Conservation (phyloP, 1,139 yeast species). For the Pichia sp. region DNA sequence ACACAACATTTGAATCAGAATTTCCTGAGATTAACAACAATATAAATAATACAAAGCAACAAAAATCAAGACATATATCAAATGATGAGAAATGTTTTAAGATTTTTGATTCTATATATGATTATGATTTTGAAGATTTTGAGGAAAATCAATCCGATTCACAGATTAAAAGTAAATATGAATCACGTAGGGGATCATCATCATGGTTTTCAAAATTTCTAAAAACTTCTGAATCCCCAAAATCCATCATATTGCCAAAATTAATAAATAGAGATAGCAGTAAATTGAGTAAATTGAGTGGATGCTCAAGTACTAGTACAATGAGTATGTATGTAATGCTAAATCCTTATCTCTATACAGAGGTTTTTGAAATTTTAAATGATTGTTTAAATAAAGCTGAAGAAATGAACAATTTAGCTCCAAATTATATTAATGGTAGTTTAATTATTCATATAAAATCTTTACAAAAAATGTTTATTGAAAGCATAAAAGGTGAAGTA, state of each 20-base stretch:
- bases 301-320: neutral
- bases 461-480: neutral
- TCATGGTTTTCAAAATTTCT: neutral
- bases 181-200: neutral
- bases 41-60: no score
- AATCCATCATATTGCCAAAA: neutral
- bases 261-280: neutral
- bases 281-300: neutral
- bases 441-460: slow-evolving; percentile 6
- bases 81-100: no score
- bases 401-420: neutral
- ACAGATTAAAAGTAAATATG: no score
- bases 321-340: neutral
- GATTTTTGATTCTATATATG: no score
- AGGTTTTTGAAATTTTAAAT: neutral
- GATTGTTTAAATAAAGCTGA: neutral
- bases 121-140: no score
- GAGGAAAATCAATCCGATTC: no score
- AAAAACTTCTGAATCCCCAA: neutral
- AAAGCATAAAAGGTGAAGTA: neutral
- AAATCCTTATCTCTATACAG: slow-evolving; percentile 1
- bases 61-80: no score
- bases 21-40: no score
- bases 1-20: no score
- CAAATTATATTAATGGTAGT: slow-evolving; percentile 2